Percentiles rank a stretch among this genome's conserved stretches.
phyloP scores from a whole-genome alignment of 352 stramenopile species.

The Blastocystis sp. region DNA sequence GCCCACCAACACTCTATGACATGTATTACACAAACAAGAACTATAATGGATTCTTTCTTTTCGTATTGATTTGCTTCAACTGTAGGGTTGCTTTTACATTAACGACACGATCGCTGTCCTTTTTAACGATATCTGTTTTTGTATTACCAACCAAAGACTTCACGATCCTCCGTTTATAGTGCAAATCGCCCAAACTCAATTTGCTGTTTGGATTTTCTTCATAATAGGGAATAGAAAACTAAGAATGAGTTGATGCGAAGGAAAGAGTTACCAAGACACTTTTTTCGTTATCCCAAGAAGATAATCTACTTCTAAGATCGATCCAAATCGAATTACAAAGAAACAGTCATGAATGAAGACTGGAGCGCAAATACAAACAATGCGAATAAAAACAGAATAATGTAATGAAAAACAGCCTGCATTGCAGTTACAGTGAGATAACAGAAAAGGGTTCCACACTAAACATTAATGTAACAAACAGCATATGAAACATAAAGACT shows the following conservation, averaged over 20 bases:
- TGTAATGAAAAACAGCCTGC: not conserved
- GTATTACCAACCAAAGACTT: not conserved
- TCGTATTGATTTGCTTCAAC: not conserved
- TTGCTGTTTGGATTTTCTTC: not conserved
- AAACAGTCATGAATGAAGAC: not conserved
- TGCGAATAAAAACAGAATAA: not conserved
- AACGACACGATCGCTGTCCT: not conserved
- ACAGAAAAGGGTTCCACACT: not conserved
- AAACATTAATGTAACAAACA: constrained; percentile 21
- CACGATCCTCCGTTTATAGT: not conserved
- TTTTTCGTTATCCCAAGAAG: not conserved
- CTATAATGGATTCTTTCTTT: not conserved
- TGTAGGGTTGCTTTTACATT: not conserved
- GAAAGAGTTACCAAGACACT: not conserved
- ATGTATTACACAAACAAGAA: not conserved
- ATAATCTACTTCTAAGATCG: not conserved
- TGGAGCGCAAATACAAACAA: not conserved
- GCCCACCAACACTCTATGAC: not conserved
- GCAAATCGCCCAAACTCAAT: not conserved
- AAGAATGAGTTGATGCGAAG: not conserved
- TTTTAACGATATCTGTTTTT: not conserved
- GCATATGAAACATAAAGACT: not conserved
- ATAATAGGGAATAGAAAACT: not conserved
- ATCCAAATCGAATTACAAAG: not conserved
- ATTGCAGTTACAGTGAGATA: not conserved